Evolutionary conservation across 495 filamentous ascomycete species (phyloP).

Genomic region (Zalerion maritima): DNA sequence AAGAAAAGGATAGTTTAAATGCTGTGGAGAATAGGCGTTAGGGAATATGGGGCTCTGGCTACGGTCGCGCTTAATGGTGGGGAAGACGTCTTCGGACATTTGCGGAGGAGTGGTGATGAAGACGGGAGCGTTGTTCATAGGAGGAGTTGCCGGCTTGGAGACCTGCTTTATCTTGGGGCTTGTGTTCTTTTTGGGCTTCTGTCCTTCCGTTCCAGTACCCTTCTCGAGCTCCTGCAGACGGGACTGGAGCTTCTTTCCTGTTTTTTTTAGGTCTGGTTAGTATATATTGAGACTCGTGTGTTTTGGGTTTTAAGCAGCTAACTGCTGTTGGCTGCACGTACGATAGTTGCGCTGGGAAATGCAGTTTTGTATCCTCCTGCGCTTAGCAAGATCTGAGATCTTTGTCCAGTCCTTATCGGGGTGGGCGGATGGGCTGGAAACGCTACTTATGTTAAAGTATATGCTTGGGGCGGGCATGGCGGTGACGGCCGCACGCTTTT

Average conservation of each 20-base stretch:
- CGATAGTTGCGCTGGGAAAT: slow-evolving; percentile 2
- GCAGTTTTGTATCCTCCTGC: slow-evolving; percentile 1
- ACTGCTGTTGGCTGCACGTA: slow-evolving; percentile 17
- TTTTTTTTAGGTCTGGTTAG: too few species aligned
- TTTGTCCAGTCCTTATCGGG: slow-evolving; percentile 2
- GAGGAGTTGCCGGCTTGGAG: slow-evolving; percentile 12
- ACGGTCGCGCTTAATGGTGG: slow-evolving; percentile 10
- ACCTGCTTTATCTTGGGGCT: slow-evolving; percentile 20
- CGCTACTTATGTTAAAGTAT: too few species aligned
- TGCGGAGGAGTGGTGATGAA: slow-evolving; percentile 17
- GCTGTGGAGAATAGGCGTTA: slow-evolving; percentile 39
- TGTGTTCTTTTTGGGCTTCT: slow-evolving; percentile 24
- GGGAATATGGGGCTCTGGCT: slow-evolving; percentile 33
- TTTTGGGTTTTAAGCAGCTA: slow-evolving; percentile 29
- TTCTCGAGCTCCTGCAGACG: slow-evolving; percentile 70
- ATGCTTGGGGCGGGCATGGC: too few species aligned
- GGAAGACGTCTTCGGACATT: slow-evolving; percentile 4
- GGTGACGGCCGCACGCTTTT: slow-evolving; percentile 47
- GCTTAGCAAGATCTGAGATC: slow-evolving; percentile 1
- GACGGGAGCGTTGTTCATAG: slow-evolving; percentile 12
- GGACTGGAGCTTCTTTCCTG: slow-evolving; percentile 79
- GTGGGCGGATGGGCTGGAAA: too few species aligned
- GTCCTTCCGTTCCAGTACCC: slow-evolving; percentile 32
- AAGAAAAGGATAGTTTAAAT: slow-evolving; percentile 38
- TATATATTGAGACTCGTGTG: too few species aligned